Evolutionary conservation across 192 early-diverging fungal genomes (phyloP), one percentile per base, ranked within the genome.

Genomic region (Linnemannia exigua): DNA sequence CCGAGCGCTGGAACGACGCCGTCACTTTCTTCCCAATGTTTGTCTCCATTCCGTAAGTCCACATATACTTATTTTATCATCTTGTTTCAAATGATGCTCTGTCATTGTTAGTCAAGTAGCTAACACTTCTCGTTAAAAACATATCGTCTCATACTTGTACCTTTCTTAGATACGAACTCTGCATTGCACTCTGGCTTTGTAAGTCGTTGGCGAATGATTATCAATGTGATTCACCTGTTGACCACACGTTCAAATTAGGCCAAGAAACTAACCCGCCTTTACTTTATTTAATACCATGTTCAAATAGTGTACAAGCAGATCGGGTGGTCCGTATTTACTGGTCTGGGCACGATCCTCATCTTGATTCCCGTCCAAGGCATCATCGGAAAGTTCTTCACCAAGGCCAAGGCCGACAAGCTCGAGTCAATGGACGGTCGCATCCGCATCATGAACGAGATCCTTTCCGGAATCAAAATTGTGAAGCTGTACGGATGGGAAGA

Each of bases 391-490:
- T 20, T 73, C 58, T 86, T 76, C 41, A 79, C 77, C 14, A 78
- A 69, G 47, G 77, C 83, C 19, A 86, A 79, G 69, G 46, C 77
- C 8, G 58, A 35, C 14, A 86, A 86, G 69, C 74, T 89, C 9
- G 70, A 83, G 67, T 71, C 78, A 33, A 89, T 87, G 88, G 88
- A 89, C 67, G 41, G 78, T 33, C 80, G 88, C 31, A 80, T 89
- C 31, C 74, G 85, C 15, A 28, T 89, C 14, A 80, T 89, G 74
- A 89, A 89, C 61, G 88, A 89, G 46, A 79, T 79, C 47, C 38
- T 89, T 0, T 81, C 86, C 0, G 88, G 88, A 5, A 89, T 89
- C 86, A 89, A 89, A 61, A 81, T 89, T 50, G 87, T 89, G 54
- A 89, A 89, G 70, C 46, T 89, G 38, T 84, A 89, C 28, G 88